Percentiles rank a stretch among this genome's conserved stretches.
Conservation (phyloP, 441 rosid species). For the Theobroma grandiflorum region DNA sequence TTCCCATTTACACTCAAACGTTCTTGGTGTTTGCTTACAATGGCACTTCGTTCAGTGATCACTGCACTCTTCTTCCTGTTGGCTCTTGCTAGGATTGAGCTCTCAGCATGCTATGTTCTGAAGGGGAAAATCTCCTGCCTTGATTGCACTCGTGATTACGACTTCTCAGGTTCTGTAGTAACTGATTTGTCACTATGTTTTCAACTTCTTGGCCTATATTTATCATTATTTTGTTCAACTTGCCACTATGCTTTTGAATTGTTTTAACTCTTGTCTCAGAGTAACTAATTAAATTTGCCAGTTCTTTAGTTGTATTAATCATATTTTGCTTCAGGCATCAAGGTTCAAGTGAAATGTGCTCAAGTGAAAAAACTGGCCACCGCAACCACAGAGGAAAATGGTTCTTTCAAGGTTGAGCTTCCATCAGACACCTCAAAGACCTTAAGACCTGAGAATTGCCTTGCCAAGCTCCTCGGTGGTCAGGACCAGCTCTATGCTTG, state of each 20-base stretch:
- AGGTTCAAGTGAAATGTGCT: slow-evolving; percentile 70
- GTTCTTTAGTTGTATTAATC: not conserved
- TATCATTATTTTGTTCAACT: not conserved
- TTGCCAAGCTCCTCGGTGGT: slow-evolving; percentile 70
- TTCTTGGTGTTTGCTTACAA: slow-evolving; percentile 25
- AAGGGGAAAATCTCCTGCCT: slow-evolving; percentile 70
- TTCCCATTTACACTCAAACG: not conserved
- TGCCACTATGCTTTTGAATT: not conserved
- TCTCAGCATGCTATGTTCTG: slow-evolving; percentile 48
- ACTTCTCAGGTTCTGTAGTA: slow-evolving; percentile 64
- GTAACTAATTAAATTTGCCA: not conserved
- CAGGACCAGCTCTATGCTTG: slow-evolving; percentile 61
- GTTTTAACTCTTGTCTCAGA: not conserved
- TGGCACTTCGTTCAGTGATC: slow-evolving; percentile 40
- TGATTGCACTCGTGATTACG: slow-evolving; percentile 53
- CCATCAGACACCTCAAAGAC: slow-evolving; percentile 32
- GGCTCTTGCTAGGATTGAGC: slow-evolving; percentile 47
- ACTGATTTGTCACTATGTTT: not conserved
- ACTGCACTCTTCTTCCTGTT: slow-evolving; percentile 45
- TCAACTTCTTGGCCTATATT: not conserved
- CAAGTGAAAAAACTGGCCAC: slow-evolving; percentile 47
- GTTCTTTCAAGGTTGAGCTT: slow-evolving; percentile 63
- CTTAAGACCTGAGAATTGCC: slow-evolving; percentile 45
- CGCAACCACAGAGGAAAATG: slow-evolving; percentile 54
- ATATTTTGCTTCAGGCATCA: slow-evolving; percentile 49